Evolutionary conservation across 192 early-diverging fungal genomes (phyloP).

Genomic region (Linnemannia zychae): DNA sequence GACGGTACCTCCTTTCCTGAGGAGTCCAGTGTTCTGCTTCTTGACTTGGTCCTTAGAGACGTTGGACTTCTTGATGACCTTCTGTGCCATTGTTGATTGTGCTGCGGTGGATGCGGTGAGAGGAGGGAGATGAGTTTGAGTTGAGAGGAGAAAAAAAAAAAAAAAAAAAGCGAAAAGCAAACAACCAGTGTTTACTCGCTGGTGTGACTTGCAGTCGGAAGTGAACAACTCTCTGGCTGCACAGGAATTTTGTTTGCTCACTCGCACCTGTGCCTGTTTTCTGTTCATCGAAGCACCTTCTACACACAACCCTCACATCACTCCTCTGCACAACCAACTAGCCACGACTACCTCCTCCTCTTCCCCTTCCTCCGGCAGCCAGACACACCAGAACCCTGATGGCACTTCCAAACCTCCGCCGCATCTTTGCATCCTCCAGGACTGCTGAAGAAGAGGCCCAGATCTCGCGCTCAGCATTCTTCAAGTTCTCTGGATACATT

Average conservation of each 20-base stretch:
- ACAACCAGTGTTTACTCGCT: not conserved
- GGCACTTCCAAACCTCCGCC: conserved; percentile 69
- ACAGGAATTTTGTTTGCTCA: no score
- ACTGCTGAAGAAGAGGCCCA: conserved; percentile 72
- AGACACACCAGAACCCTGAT: conserved; percentile 26
- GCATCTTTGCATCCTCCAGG: conserved; percentile 68
- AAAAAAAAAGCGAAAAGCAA: conserved; percentile 12
- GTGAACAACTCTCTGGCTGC: no score
- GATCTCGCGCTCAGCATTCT: conserved; percentile 69
- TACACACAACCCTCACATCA: not conserved
- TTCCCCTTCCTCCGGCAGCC: no score
- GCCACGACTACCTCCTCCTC: not conserved
- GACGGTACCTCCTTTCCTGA: conserved; percentile 49
- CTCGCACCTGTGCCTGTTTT: not conserved
- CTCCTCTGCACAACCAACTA: not conserved
- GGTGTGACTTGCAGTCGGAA: not conserved
- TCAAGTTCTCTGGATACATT: conserved; percentile 71
- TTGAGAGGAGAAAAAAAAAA: not conserved
- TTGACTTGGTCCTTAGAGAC: conserved; percentile 45
- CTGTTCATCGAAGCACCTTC: not conserved
- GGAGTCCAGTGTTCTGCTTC: conserved; percentile 50
- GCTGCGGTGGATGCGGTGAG: not conserved
- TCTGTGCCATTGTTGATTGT: conserved; percentile 40
- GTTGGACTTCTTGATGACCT: conserved; percentile 44
- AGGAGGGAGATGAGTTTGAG: not conserved